Base-by-base conservation (phyloP, 2,329 filamentous ascomycete species). In the Colletotrichum cordylinicola region DNA sequence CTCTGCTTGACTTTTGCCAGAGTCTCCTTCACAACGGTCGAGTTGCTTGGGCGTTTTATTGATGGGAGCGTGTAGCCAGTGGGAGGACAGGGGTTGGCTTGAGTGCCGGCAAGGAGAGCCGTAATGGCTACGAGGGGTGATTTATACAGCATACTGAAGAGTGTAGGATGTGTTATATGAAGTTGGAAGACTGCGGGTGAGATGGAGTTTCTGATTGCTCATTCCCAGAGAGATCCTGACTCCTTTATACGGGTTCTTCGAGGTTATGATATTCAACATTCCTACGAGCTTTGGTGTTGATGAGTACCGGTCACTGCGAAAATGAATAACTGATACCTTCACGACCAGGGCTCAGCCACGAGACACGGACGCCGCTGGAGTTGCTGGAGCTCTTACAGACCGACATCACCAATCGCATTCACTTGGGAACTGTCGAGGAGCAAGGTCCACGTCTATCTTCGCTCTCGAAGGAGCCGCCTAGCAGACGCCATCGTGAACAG, bases 321-420 rank as follows among this genome's bases (percentile, higher is more conserved):
- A 4, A 37, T 8, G 27, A 24, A 48, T n/a, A 27, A n/a, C 8
- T 21, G 62, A 31, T 27, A 29, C 3, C 27, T 8, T 12, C 4
- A 7, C 31, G 27, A 52, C 43, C 7, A 16, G 18, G 8, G 31
- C 52, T 56, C 15, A 68, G 66, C 66, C 52, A 68, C 33, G 5
- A 68, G n/a, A 16, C 8, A 39, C 15, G 35, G 18, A 31, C 8
- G 24, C 15, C 48, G 29, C 4, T 37, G 9, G 24, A 35, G 27
- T 33, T 16, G 21, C 15, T 37, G 31, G 37, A 21, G n/a, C 24
- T 29, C 37, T 66, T 13, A 12, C 27, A 68, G 29, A 27, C 72
- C 67, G 72, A 56, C 29, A 31, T 70, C 48, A 37, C 72, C 72
- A 74, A 74, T 74, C 72, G 35, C 39, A 31, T 55, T 24, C 15